phyloP scores from a whole-genome alignment of 176 grass and related monocot genomes.

The Zizania latifolia region DNA sequence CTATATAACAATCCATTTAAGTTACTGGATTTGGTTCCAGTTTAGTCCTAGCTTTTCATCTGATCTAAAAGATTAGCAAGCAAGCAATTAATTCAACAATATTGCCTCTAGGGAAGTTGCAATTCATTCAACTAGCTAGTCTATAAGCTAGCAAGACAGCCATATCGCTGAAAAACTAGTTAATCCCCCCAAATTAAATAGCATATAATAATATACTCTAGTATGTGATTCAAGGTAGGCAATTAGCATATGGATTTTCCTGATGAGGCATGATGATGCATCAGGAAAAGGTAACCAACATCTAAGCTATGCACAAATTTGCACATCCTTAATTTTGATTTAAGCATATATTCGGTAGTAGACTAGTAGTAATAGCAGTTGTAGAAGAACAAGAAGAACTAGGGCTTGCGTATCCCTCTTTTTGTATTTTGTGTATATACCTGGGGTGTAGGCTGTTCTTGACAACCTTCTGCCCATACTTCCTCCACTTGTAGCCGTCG shows the following conservation, averaged over 20 bases:
- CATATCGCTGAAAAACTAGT: too few relatives aligned
- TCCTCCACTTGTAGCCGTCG: conserved; percentile 88
- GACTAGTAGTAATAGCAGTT: neutral
- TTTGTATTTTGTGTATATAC: conserved; percentile 2
- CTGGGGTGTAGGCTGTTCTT: conserved; percentile 85
- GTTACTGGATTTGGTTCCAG: neutral
- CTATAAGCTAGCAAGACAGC: too few relatives aligned
- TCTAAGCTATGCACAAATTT: neutral
- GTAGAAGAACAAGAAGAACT: neutral
- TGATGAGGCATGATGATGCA: neutral
- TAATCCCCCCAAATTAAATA: neutral
- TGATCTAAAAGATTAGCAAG: neutral
- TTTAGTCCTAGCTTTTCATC: neutral
- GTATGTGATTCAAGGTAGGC: too few relatives aligned
- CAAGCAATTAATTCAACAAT: neutral
- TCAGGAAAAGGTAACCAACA: neutral
- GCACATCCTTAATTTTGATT: neutral
- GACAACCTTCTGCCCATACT: conserved; percentile 86
- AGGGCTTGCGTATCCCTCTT: neutral
- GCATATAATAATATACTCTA: neutral
- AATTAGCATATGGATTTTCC: neutral
- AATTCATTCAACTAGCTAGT: too few relatives aligned
- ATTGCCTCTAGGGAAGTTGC: too few relatives aligned
- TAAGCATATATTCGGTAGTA: neutral
- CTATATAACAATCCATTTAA: too few relatives aligned